Base-by-base conservation (phyloP, 1,284 basidiomycete genomes). In the Boletus subluridellus region DNA sequence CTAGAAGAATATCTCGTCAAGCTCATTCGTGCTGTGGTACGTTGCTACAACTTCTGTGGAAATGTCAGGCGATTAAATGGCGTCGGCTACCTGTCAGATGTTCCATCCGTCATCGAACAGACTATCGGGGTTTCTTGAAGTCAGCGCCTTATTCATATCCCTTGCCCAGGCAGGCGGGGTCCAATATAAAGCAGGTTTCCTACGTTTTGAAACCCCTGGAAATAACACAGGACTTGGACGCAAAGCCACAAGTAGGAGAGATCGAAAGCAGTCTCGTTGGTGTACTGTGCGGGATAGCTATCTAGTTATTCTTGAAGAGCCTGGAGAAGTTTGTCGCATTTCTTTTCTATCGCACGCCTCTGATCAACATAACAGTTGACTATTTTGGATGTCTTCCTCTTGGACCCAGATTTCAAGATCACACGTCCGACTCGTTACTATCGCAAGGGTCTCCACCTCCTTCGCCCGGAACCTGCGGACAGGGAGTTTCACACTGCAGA, bases 21-120 rank as follows among this genome's bases (percentile, higher is more conserved):
- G 57, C 81, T 99, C 12, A 94, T 98, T 61, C 85, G 90, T 30
- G 89, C 91, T 4, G 94, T 96, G 48, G 94, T 94, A 74, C 63
- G 55, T 53, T 35, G 37, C 3, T 58, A 38, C 30, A 39, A 42
- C 59, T 57, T 24, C 24, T 24, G 41, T 60, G 26, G 15, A 37
- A 49, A 30, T 62, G 48, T 30, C 15, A n/a, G 17, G 15, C 24
- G 15, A 46, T 48, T 55, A 17, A 62, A 49, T 28, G 5, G 2
- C 7, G 9, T 49, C 24, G 52, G 15, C n/a, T 49, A 26, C 28
- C n/a, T 52, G 49, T 57, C 64, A 97, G 92, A 97, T 98, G 92
- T 98, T 98, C 77, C 92, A 95, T 66, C 93, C 96, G 1, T 88
- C 95, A 47, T 87, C 94, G 1, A 99, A 98, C 68, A 86, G 95